A percentile compares a stretch with the other conserved stretches of the same genome.
phyloP scores from a whole-genome alignment of 1,284 basidiomycete genomes.

The Cutaneotrichosporon cavernicola region DNA sequence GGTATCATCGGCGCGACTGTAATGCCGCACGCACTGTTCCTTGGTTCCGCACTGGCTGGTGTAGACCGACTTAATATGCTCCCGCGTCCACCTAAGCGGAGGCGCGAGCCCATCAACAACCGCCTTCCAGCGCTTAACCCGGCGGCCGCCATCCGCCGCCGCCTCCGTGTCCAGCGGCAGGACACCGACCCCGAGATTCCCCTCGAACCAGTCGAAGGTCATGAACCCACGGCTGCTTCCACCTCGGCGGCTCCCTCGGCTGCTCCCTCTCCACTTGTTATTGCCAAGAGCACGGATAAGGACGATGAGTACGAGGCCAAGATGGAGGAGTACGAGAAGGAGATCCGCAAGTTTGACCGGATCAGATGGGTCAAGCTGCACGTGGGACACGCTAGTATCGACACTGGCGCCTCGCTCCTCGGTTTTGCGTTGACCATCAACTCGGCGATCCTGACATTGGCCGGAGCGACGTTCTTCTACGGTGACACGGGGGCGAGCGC shows the following conservation, averaged over 20 bases:
- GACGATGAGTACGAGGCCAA: constrained; percentile 32
- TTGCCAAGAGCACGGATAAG: constrained; percentile 31
- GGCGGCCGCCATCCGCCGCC: constrained; percentile 13
- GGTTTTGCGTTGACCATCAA: constrained; percentile 87
- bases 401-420: constrained; percentile 59
- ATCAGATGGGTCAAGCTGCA: constrained; percentile 71
- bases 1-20: constrained; percentile 68
- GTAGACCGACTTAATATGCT: constrained; percentile 63
- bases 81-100: constrained; percentile 34
- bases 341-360: constrained; percentile 62
- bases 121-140: constrained; percentile 30
- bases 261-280: constrained; percentile 4
- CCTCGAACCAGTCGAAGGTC: not conserved
- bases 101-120: constrained; percentile 4
- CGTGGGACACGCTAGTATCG: constrained; percentile 68
- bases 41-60: constrained; percentile 80
- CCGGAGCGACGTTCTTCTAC: constrained; percentile 70
- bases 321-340: constrained; percentile 56
- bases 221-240: not conserved
- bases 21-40: constrained; percentile 84
- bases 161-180: not conserved
- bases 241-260: not conserved
- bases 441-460: constrained; percentile 63
- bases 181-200: constrained; percentile 3
- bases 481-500: constrained; percentile 44